Conservation (phyloP, 177 flowering plant species). For the Tripterygium wilfordii region DNA sequence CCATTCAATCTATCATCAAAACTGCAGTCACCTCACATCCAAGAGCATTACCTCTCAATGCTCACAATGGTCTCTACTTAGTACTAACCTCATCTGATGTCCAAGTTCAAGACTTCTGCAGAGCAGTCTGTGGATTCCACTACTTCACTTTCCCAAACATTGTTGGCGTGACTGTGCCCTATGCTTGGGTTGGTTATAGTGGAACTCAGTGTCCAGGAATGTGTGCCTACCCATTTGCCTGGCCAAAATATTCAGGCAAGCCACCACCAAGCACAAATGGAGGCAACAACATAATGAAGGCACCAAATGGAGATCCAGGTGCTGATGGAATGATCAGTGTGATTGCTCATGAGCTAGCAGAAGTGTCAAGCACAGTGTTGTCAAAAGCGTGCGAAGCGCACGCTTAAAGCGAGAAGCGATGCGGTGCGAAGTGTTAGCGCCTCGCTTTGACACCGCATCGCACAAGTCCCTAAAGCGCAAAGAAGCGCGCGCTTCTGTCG, state of each 20-base stretch:
- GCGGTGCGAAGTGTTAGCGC: too few relatives aligned
- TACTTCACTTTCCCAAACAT: slow-evolving; percentile 58
- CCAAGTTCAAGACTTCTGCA: slow-evolving; percentile 54
- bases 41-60: slow-evolving; percentile 33
- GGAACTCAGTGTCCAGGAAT: slow-evolving; percentile 56
- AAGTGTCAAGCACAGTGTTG: too few relatives aligned
- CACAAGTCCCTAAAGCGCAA: too few relatives aligned
- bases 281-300: slow-evolving; percentile 17
- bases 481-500: too few relatives aligned
- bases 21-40: slow-evolving; percentile 23
- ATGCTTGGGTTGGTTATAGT: slow-evolving; percentile 63
- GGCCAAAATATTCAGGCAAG: slow-evolving; percentile 27
- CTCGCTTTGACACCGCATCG: too few relatives aligned
- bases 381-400: too few relatives aligned
- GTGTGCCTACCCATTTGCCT: slow-evolving; percentile 67
- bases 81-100: slow-evolving; percentile 60
- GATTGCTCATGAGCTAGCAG: slow-evolving; percentile 68
- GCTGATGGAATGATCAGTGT: slow-evolving; percentile 69
- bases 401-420: too few relatives aligned
- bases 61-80: slow-evolving; percentile 47
- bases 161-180: slow-evolving; percentile 54
- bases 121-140: slow-evolving; percentile 69
- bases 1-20: slow-evolving; percentile 47
- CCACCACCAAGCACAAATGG: slow-evolving; percentile 20
- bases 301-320: slow-evolving; percentile 62